phyloP scores from a whole-genome alignment of 352 stramenopile species.

The Globisporangium paroecandrum region DNA sequence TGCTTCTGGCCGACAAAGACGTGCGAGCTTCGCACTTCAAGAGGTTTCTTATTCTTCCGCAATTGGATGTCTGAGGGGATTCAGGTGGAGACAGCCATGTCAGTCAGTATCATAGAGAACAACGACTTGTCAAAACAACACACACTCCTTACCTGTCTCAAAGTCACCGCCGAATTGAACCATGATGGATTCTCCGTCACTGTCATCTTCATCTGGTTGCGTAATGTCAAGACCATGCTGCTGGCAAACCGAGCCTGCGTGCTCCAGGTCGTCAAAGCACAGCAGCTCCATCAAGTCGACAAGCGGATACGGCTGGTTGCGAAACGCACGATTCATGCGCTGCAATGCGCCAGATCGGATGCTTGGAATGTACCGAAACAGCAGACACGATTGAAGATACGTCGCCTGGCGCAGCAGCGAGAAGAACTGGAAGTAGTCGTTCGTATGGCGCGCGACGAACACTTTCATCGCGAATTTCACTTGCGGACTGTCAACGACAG shows the following conservation, averaged over 20 bases:
- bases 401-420: conserved; percentile 65
- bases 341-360: conserved; percentile 69
- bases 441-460: conserved; percentile 82
- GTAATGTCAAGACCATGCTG: conserved; percentile 65
- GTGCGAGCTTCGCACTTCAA: conserved; percentile 51
- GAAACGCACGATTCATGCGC: conserved; percentile 76
- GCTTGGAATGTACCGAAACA: conserved; percentile 80
- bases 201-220: conserved; percentile 45
- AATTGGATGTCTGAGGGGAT: conserved; percentile 52
- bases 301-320: conserved; percentile 66
- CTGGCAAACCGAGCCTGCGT: conserved; percentile 57
- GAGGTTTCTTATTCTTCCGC: conserved; percentile 58
- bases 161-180: conserved; percentile 80
- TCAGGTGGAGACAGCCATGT: neutral
- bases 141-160: conserved; percentile 53
- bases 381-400: conserved; percentile 78
- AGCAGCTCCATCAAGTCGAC: conserved; percentile 57
- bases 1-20: conserved; percentile 80
- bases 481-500: conserved; percentile 60
- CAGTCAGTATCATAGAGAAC: neutral
- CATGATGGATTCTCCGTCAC: conserved; percentile 34
- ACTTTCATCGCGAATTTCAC: conserved; percentile 86
- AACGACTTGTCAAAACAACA: neutral
- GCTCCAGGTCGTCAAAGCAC: conserved; percentile 81
- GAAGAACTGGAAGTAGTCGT: conserved; percentile 85